Base-by-base conservation (phyloP, 257 asterid genomes). In the Cinchona pubescens region DNA sequence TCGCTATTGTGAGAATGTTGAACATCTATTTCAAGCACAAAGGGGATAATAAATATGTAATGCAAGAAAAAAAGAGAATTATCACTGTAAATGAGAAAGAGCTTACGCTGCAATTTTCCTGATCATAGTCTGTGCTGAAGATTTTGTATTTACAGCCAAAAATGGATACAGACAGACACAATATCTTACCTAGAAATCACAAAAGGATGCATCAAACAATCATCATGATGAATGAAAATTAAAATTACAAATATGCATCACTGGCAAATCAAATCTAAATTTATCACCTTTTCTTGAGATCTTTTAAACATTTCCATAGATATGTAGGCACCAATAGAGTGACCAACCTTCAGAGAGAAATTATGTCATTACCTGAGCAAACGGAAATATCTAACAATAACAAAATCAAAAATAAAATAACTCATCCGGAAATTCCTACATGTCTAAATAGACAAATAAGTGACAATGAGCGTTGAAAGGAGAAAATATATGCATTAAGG, bases 261-360 rank as follows among this genome's bases (percentile, higher is more conserved):
- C 64, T 42, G 16, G 13, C 37, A 42, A 23, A 75, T 43, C 40
- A 43, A 62, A 75, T 40, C 18, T 19, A 49, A 69, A 56, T 55
- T 49, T 46, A 64, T 87, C 78, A 94, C 98, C 97, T 92, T 90
- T 79, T 79, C 82, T 71, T 76, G 90, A 53, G 51, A 87, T 83
- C 91, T 87, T 81, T 80, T 87, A 73, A 89, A 86, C 66, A 87
- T 79, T 79, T 94, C 96, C 81, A 92, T 81, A 64, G 92, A 85
- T 65, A 94, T 89, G 76, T 90, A 81, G 66, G 97, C 85, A 78
- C 97, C 99, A 79, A 94, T 87, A 71, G 98, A 92, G 82, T 92
- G 98, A 65, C 97, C 96, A 64, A 94, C 96, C 98, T 92, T 84
- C 83, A 82, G 75, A 86, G 27, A 59, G 74, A 72, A 68, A 82